Evolutionary conservation across 2,329 filamentous ascomycete genomes (phyloP).

Genomic region (Hansfordia pulvinata): DNA sequence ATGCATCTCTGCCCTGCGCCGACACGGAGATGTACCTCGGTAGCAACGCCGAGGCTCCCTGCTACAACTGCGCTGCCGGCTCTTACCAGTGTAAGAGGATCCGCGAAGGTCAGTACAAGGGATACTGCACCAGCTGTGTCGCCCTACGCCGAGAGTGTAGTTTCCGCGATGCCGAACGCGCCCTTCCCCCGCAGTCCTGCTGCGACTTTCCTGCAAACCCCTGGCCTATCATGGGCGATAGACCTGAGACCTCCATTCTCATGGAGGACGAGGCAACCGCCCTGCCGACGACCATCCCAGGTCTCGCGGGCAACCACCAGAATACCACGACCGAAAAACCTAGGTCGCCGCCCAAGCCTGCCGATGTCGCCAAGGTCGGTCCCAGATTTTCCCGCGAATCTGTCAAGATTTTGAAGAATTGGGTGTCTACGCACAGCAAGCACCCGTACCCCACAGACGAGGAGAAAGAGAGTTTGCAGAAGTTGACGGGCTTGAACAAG

Average conservation of each 20-base stretch:
- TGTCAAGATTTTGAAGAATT: conserved; percentile 68
- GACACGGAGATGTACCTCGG: conserved; percentile 27
- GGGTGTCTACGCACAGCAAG: conserved; percentile 66
- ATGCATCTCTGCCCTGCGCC: too few relatives aligned
- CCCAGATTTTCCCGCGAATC: conserved; percentile 71
- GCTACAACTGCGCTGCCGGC: conserved; percentile 34
- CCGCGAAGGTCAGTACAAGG: conserved; percentile 42
- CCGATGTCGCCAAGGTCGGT: conserved; percentile 44
- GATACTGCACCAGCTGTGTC: conserved; percentile 49
- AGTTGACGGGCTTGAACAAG: conserved; percentile 66
- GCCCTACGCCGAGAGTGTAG: conserved; percentile 45
- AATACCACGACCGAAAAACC: conserved; percentile 9
- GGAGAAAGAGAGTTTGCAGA: conserved; percentile 69
- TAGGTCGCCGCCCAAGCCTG: conserved; percentile 14
- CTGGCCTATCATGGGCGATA: conserved; percentile 29
- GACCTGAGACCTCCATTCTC: conserved; percentile 23
- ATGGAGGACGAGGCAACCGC: conserved; percentile 20
- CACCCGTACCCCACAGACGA: conserved; percentile 83
- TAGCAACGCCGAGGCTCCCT: conserved; percentile 31
- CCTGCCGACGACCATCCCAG: conserved; percentile 7
- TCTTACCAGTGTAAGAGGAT: conserved; percentile 48
- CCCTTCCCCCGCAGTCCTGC: conserved; percentile 17
- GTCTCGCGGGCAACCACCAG: conserved; percentile 1
- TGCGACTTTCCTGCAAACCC: conserved; percentile 29
- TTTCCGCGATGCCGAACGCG: conserved; percentile 26